phyloP scores from a whole-genome alignment of 2,329 filamentous ascomycete genomes.

The Nemania serpens region DNA sequence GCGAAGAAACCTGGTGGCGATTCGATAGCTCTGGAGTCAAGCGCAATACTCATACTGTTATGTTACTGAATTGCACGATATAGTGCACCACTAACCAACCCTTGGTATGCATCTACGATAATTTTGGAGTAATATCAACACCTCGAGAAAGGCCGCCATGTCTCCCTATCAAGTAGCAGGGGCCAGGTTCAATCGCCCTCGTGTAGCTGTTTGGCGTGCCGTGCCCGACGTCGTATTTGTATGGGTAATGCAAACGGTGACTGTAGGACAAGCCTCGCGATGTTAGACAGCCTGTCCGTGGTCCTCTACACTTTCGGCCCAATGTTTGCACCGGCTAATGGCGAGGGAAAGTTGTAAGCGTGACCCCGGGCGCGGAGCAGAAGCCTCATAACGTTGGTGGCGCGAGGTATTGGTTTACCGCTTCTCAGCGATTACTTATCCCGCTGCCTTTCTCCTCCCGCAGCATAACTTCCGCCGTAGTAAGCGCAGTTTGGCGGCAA shows the following conservation, averaged over 20 bases:
- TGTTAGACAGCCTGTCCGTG: not conserved
- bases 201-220: slow-evolving; percentile 4
- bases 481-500: slow-evolving; percentile 32
- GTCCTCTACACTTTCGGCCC: not conserved
- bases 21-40: not conserved
- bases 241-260: not conserved
- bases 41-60: not conserved
- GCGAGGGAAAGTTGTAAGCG: slow-evolving; percentile 1
- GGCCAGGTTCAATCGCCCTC: not conserved
- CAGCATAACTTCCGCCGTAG: slow-evolving; percentile 16
- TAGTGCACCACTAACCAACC: slow-evolving; percentile 1
- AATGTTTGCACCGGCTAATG: not conserved
- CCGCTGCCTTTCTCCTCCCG: slow-evolving; percentile 8
- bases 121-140: slow-evolving; percentile 10
- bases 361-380: not conserved
- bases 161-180: not conserved
- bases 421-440: slow-evolving; percentile 17
- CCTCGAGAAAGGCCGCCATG: not conserved
- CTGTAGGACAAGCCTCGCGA: not conserved
- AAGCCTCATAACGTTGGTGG: slow-evolving; percentile 16
- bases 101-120: not conserved
- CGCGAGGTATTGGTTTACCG: slow-evolving; percentile 25
- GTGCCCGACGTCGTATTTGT: slow-evolving; percentile 22
- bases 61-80: not conserved
- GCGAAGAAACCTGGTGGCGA: not conserved